phyloP scores from a whole-genome alignment of 768 basidiomycete genomes.

The Gelatoporia subvermispora region DNA sequence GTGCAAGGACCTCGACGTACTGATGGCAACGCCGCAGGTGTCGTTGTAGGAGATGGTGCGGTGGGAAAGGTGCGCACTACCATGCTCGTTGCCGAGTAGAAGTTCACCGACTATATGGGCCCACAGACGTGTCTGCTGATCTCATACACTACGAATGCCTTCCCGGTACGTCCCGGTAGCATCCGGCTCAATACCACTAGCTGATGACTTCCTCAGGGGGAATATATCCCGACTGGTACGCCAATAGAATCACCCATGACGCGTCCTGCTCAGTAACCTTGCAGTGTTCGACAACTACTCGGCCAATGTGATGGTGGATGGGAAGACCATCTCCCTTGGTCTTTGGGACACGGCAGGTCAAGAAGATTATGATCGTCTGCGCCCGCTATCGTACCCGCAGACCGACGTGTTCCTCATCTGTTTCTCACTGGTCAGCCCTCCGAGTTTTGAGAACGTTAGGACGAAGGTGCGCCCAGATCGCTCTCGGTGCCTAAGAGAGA shows the following conservation, averaged over 20 bases:
- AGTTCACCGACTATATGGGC: constrained; percentile 16
- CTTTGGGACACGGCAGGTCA: constrained; percentile 99
- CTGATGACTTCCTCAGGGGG: constrained; percentile 54
- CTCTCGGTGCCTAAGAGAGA: constrained; percentile 10
- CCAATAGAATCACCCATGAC: neutral
- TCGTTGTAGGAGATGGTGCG: constrained; percentile 98
- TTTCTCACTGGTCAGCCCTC: constrained; percentile 96
- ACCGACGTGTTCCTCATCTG: constrained; percentile 99
- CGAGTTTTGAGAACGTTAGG: constrained; percentile 97
- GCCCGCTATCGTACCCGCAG: constrained; percentile 97
- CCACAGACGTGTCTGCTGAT: constrained; percentile 94
- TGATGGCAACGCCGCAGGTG: constrained; percentile 50
- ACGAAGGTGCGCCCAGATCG: constrained; percentile 66
- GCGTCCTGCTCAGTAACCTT: constrained; percentile 4
- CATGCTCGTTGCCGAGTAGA: constrained; percentile 3
- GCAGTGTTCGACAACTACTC: constrained; percentile 98
- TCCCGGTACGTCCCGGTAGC: constrained; percentile 59
- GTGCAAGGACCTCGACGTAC: constrained; percentile 3
- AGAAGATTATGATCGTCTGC: constrained; percentile 97
- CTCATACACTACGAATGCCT: constrained; percentile 98
- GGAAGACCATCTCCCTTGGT: constrained; percentile 96
- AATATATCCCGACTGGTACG: constrained; percentile 92
- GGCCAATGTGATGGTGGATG: constrained; percentile 98
- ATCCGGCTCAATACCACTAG: constrained; percentile 2
- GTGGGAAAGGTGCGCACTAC: constrained; percentile 80